Conservation (phyloP, 495 filamentous ascomycete species). For the Talaromyces trachyspermus region DNA sequence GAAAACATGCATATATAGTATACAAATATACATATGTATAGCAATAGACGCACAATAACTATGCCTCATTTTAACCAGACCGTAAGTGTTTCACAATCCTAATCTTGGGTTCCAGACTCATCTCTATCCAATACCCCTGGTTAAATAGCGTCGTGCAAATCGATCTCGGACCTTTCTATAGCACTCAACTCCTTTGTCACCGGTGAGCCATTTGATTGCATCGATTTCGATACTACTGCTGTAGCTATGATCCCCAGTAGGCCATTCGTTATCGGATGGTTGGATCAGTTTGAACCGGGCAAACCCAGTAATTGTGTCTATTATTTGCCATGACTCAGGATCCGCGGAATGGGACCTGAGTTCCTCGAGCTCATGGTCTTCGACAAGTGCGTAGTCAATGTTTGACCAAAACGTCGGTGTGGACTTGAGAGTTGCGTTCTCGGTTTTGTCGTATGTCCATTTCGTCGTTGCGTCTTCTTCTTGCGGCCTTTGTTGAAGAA, state of each 20-base stretch:
- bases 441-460: constrained; percentile 53
- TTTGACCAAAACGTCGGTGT: constrained; percentile 65
- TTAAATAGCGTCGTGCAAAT: constrained; percentile 14
- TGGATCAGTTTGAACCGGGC: constrained; percentile 56
- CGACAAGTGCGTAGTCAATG: constrained; percentile 76
- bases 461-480: constrained; percentile 4
- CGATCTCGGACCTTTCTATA: constrained; percentile 20
- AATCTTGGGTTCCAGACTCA: constrained; percentile 33
- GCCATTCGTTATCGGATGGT: constrained; percentile 40
- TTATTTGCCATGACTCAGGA: constrained; percentile 59
- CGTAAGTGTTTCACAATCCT: constrained; percentile 20
- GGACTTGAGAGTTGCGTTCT: constrained; percentile 42
- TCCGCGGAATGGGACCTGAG: constrained; percentile 20
- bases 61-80: constrained; percentile 14
- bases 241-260: neutral
- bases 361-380: constrained; percentile 46
- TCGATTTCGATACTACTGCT: constrained; percentile 24
- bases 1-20: no score
- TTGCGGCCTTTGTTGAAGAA: constrained; percentile 48
- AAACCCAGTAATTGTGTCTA: constrained; percentile 63
- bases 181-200: constrained; percentile 13
- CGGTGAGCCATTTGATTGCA: constrained; percentile 19
- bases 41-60: no score
- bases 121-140: constrained; percentile 39
- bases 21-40: neutral